Evolutionary conservation across 129 eudicot species (phyloP).

Genomic region (Helianthus tuberosus): DNA sequence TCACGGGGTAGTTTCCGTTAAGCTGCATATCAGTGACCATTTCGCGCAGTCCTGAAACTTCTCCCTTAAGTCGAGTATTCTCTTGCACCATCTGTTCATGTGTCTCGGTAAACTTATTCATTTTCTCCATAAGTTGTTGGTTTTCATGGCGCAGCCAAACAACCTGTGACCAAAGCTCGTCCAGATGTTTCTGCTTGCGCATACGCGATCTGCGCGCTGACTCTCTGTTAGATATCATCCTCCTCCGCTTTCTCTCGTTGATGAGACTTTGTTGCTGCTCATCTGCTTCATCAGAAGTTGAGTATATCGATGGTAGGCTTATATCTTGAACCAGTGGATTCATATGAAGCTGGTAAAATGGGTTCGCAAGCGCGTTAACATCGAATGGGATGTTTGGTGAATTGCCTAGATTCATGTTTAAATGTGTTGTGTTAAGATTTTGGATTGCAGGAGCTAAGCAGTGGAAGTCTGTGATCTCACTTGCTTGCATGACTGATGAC

Average conservation of each 20-base stretch:
- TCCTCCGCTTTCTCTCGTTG: constrained; percentile 88
- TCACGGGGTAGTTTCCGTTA: constrained; percentile 55
- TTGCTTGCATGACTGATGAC: constrained; percentile 88
- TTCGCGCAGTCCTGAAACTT: constrained; percentile 73
- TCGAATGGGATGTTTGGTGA: constrained; percentile 41
- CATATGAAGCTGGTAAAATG: constrained; percentile 57
- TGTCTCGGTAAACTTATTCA: constrained; percentile 61
- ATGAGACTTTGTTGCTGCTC: constrained; percentile 80
- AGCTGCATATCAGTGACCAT: constrained; percentile 81
- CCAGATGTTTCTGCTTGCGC: constrained; percentile 96
- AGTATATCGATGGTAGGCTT: constrained; percentile 57
- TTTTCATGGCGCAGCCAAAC: constrained; percentile 85
- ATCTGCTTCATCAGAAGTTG: constrained; percentile 97
- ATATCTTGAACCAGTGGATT: constrained; percentile 65
- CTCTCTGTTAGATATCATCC: constrained; percentile 97
- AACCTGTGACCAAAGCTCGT: constrained; percentile 97
- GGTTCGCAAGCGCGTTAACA: constrained; percentile 45
- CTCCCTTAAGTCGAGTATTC: constrained; percentile 82
- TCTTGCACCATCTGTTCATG: constrained; percentile 77
- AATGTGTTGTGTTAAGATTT: constrained; percentile 44
- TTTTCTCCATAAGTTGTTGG: constrained; percentile 77
- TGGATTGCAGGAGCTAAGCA: constrained; percentile 60
- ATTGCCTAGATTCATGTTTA: constrained; percentile 41
- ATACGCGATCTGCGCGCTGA: constrained; percentile 96
- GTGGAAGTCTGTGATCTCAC: constrained; percentile 55